Evolutionary conservation across 2,329 filamentous ascomycete genomes (phyloP).

Genomic region (Colletotrichum tofieldiae): DNA sequence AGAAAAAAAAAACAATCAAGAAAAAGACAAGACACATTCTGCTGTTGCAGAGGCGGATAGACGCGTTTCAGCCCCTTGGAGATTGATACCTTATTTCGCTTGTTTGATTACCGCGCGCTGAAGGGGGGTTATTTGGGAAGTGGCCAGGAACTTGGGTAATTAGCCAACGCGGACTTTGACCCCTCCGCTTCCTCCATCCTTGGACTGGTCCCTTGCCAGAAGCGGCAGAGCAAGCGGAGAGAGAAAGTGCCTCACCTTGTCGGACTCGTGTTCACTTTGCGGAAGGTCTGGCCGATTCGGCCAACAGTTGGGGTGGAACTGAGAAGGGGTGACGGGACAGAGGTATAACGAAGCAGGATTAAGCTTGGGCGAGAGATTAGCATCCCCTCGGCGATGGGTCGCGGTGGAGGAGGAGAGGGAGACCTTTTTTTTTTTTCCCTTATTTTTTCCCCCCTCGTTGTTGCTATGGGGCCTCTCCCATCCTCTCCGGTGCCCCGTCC

Average conservation of each 20-base stretch:
- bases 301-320: not conserved
- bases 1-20: conserved; percentile 19
- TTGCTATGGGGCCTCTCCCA: not conserved
- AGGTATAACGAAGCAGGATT: conserved; percentile 7
- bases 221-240: conserved; percentile 5
- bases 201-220: conserved; percentile 1
- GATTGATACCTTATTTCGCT: conserved; percentile 42
- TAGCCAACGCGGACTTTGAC: conserved; percentile 20
- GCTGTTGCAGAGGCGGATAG: conserved; percentile 6
- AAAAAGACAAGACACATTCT: conserved; percentile 25
- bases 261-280: conserved; percentile 6
- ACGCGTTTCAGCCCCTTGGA: conserved; percentile 37
- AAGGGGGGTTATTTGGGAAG: conserved; percentile 10
- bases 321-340: conserved; percentile 3
- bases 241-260: conserved; percentile 23
- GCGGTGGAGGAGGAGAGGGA: conserved; percentile 3
- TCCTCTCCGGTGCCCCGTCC: conserved; percentile 4
- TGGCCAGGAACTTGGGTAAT: conserved; percentile 24
- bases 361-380: conserved; percentile 27
- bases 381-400: conserved; percentile 21
- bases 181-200: conserved; percentile 22
- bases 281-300: conserved; percentile 9
- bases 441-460: no score
- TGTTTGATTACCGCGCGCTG: conserved; percentile 40
- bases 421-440: not conserved